Evolutionary conservation across 148 eudicot genomes (phyloP).

Genomic region (Vaccinium macrocarpon): DNA sequence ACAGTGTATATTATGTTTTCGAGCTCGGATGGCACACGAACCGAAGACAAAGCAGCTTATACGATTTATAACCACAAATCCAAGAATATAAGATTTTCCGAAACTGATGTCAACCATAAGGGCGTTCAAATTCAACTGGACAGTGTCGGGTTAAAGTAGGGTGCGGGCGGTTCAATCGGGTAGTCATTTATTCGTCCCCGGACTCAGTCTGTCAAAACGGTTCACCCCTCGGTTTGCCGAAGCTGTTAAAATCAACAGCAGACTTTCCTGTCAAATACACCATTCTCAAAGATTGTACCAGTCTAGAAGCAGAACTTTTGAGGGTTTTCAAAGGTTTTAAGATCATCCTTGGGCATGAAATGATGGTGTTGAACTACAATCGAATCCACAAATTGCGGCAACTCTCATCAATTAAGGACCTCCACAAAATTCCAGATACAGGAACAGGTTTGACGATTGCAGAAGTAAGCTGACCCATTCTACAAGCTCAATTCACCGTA

Average conservation of each 20-base stretch:
- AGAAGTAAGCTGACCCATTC: neutral
- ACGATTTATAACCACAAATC: too few relatives aligned
- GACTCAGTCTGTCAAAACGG: neutral
- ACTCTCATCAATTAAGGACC: neutral
- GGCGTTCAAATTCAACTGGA: too few relatives aligned
- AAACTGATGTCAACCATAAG: too few relatives aligned
- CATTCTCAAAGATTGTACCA: neutral
- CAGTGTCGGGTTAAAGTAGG: too few relatives aligned
- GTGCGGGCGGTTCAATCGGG: too few relatives aligned
- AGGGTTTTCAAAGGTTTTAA: neutral
- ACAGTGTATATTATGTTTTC: too few relatives aligned
- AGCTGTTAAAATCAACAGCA: neutral
- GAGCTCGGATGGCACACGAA: too few relatives aligned
- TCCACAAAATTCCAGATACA: neutral
- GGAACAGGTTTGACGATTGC: neutral
- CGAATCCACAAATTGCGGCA: neutral
- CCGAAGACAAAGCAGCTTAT: too few relatives aligned
- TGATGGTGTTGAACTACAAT: neutral
- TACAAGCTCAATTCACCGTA: neutral
- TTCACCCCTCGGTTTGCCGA: neutral
- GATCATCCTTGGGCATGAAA: neutral
- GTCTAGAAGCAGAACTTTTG: neutral
- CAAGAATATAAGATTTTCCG: too few relatives aligned
- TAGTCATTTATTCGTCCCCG: too few relatives aligned
- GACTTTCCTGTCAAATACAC: neutral